Conservation (phyloP, 495 filamentous ascomycete genomes). For the Filosporella fistucella region DNA sequence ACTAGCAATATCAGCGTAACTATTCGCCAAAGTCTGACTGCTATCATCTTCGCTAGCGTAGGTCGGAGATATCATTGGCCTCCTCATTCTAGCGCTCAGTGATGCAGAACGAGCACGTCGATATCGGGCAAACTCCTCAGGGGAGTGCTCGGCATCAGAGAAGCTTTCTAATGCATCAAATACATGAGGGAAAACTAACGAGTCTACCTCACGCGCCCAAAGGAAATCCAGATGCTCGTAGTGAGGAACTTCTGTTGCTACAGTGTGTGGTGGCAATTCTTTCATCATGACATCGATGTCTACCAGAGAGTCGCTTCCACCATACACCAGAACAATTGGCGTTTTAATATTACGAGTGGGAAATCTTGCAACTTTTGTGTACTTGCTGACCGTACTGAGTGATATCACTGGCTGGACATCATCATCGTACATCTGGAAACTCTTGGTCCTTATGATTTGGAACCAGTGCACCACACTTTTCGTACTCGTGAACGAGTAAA, state of each 20-base stretch:
- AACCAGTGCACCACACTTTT: conserved; percentile 99
- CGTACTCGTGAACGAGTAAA: conserved; percentile 93
- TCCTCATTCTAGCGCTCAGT: conserved; percentile 8
- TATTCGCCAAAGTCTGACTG: conserved; percentile 1
- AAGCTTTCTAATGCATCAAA: conserved; percentile 79
- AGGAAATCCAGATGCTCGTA: conserved; percentile 97
- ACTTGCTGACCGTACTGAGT: conserved; percentile 40
- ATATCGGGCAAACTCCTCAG: conserved; percentile 43
- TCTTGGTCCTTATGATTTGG: conserved; percentile 92
- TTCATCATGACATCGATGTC: conserved; percentile 89
- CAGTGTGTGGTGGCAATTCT: conserved; percentile 77
- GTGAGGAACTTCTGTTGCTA: conserved; percentile 77
- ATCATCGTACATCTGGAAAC: conserved; percentile 98
- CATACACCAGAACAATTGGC: conserved; percentile 88
- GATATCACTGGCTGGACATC: conserved; percentile 59
- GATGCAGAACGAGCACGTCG: conserved; percentile 19
- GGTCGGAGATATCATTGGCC: conserved; percentile 3
- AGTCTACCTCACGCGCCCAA: conserved; percentile 84
- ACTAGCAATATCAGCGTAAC: conserved; percentile 11
- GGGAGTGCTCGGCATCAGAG: conserved; percentile 41
- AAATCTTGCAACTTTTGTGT: conserved; percentile 87
- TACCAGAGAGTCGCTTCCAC: conserved; percentile 90
- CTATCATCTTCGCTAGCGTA: conserved; percentile 19
- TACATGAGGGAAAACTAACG: conserved; percentile 84
- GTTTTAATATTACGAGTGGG: conserved; percentile 96